A percentile compares a stretch with the other conserved stretches of the same genome.
Conservation (phyloP, 768 basidiomycete genomes). For the Leccinellum albellum region DNA sequence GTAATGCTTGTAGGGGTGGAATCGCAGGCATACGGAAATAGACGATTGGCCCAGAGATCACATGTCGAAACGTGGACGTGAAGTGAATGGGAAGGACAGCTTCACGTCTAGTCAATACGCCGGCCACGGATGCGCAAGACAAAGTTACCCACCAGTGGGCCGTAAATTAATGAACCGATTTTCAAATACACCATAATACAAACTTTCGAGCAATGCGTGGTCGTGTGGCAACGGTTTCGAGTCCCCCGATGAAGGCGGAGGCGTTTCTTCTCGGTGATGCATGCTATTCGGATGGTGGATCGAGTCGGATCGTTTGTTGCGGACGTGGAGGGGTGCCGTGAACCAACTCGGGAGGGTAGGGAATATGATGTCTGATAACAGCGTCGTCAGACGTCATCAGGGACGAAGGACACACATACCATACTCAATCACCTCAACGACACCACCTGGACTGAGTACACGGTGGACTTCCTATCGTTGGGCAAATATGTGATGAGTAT, state of each 20-base stretch:
- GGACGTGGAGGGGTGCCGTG: constrained; percentile 61
- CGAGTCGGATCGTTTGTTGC: constrained; percentile 45
- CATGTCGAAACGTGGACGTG: constrained; percentile 67
- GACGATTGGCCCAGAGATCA: constrained; percentile 55
- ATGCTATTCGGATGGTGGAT: constrained; percentile 50
- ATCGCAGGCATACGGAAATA: constrained; percentile 69
- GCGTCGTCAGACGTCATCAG: not conserved
- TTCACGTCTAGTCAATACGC: constrained; percentile 25
- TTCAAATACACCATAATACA: constrained; percentile 65
- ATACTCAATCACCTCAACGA: constrained; percentile 70
- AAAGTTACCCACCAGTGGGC: constrained; percentile 53
- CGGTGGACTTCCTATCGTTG: constrained; percentile 64
- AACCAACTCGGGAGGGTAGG: constrained; percentile 78
- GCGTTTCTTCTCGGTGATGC: constrained; percentile 31
- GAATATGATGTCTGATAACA: constrained; percentile 60
- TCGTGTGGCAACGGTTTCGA: constrained; percentile 49
- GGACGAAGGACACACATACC: constrained; percentile 38
- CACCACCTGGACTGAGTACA: constrained; percentile 64
- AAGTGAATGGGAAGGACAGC: constrained; percentile 68
- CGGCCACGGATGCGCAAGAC: not conserved
- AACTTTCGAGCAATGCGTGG: constrained; percentile 64
- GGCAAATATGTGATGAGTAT: constrained; percentile 5
- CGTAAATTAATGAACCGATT: constrained; percentile 68
- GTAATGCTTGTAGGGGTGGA: constrained; percentile 54
- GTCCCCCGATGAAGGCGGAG: constrained; percentile 31